Evolutionary conservation across 441 rosid species (phyloP), one percentile per base, ranked within the genome.

Genomic region (Lepidium campestre): DNA sequence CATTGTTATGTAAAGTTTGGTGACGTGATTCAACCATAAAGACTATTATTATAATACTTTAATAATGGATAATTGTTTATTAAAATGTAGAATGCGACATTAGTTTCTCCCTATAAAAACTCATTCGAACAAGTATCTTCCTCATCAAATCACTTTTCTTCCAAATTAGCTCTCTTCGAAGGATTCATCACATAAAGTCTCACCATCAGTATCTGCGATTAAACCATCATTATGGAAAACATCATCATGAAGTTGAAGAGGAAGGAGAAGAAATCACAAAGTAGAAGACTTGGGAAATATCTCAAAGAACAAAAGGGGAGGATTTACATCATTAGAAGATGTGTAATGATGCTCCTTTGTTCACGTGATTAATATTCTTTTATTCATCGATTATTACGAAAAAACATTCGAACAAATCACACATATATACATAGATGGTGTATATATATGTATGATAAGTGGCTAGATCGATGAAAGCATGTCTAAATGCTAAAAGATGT

Each of bases 301-400:
- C 67, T 72, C 3, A 72, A 66, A 72, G 72, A 72, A 58, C 76
- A 72, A 54, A 72, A 65, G 23, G 67, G 72, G 9, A 58, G 72
- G 56, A 72, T 72, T 27, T 72, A 72, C 62, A 72, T 72, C 76
- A 72, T 72, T 65, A 65, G 72, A 65, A 72, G 72, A 59, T 72
- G 76, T 65, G 76, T 72, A 0, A 59, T 72, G 66, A 50, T 72
- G 76, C 76, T 72, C 9, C 48, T 72, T 50, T 72, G 57, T 58
- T 72, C 71, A 23, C 67, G 71, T 17, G 76, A 72, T 72, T 72
- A 56, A 72, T n/a, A n/a, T 56, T 44, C 10, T 25, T 57, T 34
- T 49, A 2, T 40, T 64, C 56, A 3, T 23, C 27, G 4, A n/a
- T 7, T 34, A 15, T 20, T 57, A 45, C 35, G 17, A 46, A 5